A percentile compares a stretch with the other conserved stretches of the same genome.
Evolutionary conservation across 306 rosid genomes (phyloP).

Genomic region (Psophocarpus tetragonolobus): DNA sequence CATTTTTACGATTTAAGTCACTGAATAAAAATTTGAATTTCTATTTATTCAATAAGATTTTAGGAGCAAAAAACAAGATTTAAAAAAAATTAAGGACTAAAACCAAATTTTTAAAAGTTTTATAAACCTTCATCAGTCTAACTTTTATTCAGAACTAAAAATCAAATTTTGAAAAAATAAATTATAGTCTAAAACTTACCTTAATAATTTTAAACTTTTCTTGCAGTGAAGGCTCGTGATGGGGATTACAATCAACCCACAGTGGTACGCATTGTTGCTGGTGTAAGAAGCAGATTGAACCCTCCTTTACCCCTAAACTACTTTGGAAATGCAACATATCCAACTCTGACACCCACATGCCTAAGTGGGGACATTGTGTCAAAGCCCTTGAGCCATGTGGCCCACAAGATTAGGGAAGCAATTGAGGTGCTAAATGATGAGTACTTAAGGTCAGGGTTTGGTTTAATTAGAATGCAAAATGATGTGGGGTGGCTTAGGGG

Average conservation of each 20-base stretch:
- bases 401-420: slow-evolving; percentile 29
- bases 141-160: no score
- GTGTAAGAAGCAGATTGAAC: neutral
- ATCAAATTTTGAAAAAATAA: no score
- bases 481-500: neutral
- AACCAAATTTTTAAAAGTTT: no score
- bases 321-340: slow-evolving; percentile 10
- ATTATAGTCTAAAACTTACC: no score
- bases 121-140: no score
- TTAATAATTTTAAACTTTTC: no score
- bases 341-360: neutral
- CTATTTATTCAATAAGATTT: no score
- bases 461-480: neutral
- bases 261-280: neutral
- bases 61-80: no score
- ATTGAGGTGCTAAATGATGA: slow-evolving; percentile 27
- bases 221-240: neutral
- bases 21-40: no score
- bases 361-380: neutral
- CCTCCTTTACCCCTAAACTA: slow-evolving; percentile 20
- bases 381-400: slow-evolving; percentile 2
- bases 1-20: no score
- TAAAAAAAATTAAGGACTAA: no score
- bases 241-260: neutral
- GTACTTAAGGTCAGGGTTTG: slow-evolving; percentile 11